Evolutionary conservation across 1,284 basidiomycete species (phyloP).

Genomic region (Apiotrichum brassicae): DNA sequence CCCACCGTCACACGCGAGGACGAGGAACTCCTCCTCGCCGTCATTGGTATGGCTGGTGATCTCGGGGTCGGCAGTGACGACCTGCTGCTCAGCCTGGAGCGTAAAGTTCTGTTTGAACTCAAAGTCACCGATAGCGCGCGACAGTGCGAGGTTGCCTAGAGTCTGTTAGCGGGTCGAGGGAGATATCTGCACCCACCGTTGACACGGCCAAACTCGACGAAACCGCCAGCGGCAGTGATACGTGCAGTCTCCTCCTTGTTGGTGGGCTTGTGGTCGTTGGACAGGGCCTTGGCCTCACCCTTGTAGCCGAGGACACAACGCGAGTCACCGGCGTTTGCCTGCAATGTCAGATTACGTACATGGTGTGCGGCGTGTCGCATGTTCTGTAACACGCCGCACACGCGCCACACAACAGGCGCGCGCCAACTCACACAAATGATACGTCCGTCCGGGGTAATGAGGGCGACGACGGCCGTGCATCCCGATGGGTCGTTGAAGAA

Average conservation of each 20-base stretch:
- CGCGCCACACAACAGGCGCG: too few relatives aligned
- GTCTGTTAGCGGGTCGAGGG: too few relatives aligned
- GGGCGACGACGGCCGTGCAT: constrained; percentile 87
- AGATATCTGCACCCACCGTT: constrained; percentile 79
- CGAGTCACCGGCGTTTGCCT: constrained; percentile 99
- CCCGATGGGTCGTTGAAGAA: constrained; percentile 90
- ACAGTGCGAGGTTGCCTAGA: constrained; percentile 88
- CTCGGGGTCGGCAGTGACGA: constrained; percentile 94
- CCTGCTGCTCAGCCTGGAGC: constrained; percentile 78
- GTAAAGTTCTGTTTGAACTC: constrained; percentile 94
- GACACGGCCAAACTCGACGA: constrained; percentile 93
- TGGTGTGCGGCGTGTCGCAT: too few relatives aligned
- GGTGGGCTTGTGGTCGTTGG: constrained; percentile 93
- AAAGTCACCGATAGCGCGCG: constrained; percentile 93
- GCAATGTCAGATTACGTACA: neutral
- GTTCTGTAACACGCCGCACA: too few relatives aligned
- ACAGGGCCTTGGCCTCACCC: constrained; percentile 80
- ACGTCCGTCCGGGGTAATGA: constrained; percentile 65
- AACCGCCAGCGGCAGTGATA: constrained; percentile 90
- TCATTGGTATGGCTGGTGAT: constrained; percentile 72
- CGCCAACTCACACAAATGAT: constrained; percentile 76
- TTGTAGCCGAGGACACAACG: constrained; percentile 80
- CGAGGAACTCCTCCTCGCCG: constrained; percentile 90
- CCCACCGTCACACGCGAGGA: constrained; percentile 93
- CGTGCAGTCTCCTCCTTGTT: constrained; percentile 81